Conservation (phyloP, 2,329 filamentous ascomycete species). For the Botrytis fabae region DNA sequence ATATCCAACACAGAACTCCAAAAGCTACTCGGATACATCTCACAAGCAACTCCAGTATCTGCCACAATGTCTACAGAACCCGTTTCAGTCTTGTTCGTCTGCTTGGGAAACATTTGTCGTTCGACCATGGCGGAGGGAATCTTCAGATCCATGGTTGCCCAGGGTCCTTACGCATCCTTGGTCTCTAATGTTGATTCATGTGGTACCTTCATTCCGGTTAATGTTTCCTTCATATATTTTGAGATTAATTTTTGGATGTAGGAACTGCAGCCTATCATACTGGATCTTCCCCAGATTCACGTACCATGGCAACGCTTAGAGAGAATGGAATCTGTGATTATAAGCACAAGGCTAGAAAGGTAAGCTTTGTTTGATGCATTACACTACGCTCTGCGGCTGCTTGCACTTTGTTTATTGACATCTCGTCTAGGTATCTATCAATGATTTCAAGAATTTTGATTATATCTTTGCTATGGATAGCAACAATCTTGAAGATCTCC, state of each 20-base stretch:
- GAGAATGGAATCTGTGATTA: conserved; percentile 76
- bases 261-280: conserved; percentile 74
- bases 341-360: conserved; percentile 72
- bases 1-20: not conserved
- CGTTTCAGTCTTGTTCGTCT: conserved; percentile 86
- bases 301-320: conserved; percentile 78
- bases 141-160: conserved; percentile 70
- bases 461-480: conserved; percentile 96
- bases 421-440: conserved; percentile 50
- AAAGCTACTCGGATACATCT: not conserved
- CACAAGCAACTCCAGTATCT: not conserved
- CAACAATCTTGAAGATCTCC: conserved; percentile 72
- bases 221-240: not conserved
- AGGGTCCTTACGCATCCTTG: conserved; percentile 57
- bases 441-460: conserved; percentile 83
- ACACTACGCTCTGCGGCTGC: not conserved
- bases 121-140: conserved; percentile 97
- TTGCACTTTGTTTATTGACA: conserved; percentile 22
- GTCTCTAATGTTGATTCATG: conserved; percentile 79
- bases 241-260: not conserved
- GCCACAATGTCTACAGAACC: conserved; percentile 28
- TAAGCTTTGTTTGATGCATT: conserved; percentile 42
- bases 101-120: conserved; percentile 91
- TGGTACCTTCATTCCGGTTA: conserved; percentile 54
- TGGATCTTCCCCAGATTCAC: conserved; percentile 72